These are phyloP conservation scores for Serendipita vermifera DNA, from an alignment of 768 basidiomycete species.

Conservation along the genomic window DNA sequence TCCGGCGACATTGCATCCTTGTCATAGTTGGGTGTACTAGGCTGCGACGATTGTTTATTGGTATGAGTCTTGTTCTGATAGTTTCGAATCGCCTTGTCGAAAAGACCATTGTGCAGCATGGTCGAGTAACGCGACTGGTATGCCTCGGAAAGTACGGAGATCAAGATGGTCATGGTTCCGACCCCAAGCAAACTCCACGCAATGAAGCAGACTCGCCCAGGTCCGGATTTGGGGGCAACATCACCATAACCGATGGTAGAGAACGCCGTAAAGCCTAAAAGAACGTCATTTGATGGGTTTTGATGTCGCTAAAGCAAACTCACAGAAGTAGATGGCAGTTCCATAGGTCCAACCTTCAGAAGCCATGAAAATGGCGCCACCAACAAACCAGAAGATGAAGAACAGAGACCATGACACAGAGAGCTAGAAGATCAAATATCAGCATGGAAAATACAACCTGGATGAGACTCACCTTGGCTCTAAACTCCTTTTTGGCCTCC, in stretches of 20 bases:
- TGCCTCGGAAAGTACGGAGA: constrained; percentile 58
- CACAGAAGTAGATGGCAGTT: constrained; percentile 58
- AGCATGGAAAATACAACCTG: neutral
- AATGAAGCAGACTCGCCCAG: constrained; percentile 64
- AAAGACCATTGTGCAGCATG: constrained; percentile 33
- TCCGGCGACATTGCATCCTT: neutral
- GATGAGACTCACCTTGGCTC: constrained; percentile 33
- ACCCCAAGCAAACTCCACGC: constrained; percentile 70
- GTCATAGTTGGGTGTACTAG: neutral
- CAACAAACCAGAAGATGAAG: constrained; percentile 70
- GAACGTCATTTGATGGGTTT: neutral
- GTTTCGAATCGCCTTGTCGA: constrained; percentile 36
- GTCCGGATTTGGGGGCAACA: constrained; percentile 43
- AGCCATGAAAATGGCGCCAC: constrained; percentile 50
- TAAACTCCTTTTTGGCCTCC: constrained; percentile 38
- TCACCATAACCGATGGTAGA: constrained; percentile 66
- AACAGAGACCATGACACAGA: constrained; percentile 46
- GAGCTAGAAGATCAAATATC: constrained; percentile 20
- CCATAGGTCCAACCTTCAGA: constrained; percentile 62
- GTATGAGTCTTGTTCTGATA: constrained; percentile 24
- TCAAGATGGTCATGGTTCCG: constrained; percentile 58
- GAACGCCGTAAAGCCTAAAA: constrained; percentile 55
- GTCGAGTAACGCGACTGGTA: constrained; percentile 53
- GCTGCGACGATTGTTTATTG: constrained; percentile 13
- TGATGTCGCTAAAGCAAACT: constrained; percentile 17